Evolutionary conservation across 176 grass and related monocot genomes (phyloP).

Genomic region (Tillandsia leiboldiana): DNA sequence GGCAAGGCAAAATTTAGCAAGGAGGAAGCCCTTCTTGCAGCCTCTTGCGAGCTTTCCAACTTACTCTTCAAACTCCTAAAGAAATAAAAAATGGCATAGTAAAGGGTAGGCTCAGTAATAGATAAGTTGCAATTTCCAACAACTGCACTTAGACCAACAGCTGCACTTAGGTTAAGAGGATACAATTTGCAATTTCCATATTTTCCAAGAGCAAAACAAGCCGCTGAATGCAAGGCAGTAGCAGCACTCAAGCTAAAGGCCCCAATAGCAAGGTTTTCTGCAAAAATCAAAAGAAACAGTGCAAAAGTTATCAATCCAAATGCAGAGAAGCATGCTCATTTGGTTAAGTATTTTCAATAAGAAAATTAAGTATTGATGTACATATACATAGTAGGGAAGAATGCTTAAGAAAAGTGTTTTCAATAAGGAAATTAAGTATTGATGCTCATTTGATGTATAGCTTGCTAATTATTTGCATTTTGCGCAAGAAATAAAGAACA

Average conservation of each 20-base stretch:
- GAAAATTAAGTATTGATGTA: background rate
- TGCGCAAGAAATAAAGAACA: too few species aligned
- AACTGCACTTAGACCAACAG: conserved; percentile 83
- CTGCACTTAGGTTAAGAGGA: conserved; percentile 58
- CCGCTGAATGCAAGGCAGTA: conserved; percentile 75
- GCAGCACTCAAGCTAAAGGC: conserved; percentile 98
- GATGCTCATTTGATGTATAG: background rate
- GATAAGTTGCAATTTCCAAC: conserved; percentile 37
- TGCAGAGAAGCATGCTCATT: background rate
- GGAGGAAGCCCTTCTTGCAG: conserved; percentile 62
- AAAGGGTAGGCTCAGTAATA: background rate
- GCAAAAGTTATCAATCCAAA: conserved; percentile 8
- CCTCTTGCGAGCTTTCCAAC: conserved; percentile 70
- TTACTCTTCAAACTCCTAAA: conserved; percentile 75
- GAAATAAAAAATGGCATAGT: conserved; percentile 6
- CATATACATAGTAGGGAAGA: too few species aligned
- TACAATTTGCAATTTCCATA: conserved; percentile 90
- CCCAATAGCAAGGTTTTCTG: conserved; percentile 87
- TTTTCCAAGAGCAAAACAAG: conserved; percentile 79
- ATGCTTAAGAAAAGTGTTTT: background rate
- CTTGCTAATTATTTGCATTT: background rate
- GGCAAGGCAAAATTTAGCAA: conserved; percentile 20
- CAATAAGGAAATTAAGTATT: background rate
- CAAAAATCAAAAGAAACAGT: conserved; percentile 8
- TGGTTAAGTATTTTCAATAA: too few species aligned